Conservation (phyloP, 176 grass and related monocot genomes). For the Aegilops bicornis region DNA sequence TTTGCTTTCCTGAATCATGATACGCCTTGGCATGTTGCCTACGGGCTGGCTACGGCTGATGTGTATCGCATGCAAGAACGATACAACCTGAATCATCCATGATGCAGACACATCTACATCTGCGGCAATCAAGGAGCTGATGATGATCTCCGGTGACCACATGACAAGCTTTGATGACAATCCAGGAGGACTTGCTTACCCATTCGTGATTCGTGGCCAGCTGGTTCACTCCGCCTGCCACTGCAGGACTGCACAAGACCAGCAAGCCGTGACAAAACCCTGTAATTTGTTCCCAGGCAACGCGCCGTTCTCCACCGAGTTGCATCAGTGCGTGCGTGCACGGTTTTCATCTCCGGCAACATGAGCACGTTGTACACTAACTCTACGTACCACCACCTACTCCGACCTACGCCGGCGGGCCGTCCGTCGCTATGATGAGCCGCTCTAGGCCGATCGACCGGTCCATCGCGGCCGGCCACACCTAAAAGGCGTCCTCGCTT, state of each 20-base stretch:
- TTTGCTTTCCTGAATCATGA: background rate
- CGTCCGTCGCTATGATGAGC: background rate
- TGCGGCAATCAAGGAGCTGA: background rate
- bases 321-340: no score
- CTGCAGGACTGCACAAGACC: no score
- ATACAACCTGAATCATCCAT: background rate
- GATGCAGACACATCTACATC: background rate
- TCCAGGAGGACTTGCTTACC: background rate
- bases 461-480: background rate
- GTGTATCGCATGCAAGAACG: background rate
- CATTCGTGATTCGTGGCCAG: background rate
- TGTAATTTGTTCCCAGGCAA: background rate
- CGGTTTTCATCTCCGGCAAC: no score
- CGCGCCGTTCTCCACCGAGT: background rate
- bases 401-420: background rate
- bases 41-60: no score
- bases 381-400: background rate
- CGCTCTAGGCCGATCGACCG: background rate
- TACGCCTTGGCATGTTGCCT: no score
- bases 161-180: background rate
- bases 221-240: background rate
- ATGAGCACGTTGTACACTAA: background rate
- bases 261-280: background rate
- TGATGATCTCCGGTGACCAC: background rate
- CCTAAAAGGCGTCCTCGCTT: slow-evolving; percentile 15